Evolutionary conservation across 1,284 basidiomycete species (phyloP).

Genomic region (Boletus sp.): DNA sequence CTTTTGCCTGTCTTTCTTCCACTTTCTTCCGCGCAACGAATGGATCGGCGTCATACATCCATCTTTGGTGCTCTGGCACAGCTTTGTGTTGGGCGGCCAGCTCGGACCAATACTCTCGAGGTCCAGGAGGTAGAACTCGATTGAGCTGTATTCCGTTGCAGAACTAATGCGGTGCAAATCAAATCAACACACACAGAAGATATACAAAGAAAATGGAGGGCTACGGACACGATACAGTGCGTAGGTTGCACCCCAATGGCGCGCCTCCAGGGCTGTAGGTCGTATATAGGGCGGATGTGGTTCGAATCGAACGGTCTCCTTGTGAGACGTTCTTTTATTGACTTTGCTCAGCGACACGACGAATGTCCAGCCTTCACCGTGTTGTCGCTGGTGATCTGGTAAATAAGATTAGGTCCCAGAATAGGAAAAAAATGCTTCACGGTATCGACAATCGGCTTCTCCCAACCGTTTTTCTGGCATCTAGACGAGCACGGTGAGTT

Average conservation of each 20-base stretch:
- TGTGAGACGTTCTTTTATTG: constrained; percentile 67
- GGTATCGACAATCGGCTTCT: constrained; percentile 70
- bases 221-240: constrained; percentile 78
- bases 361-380: constrained; percentile 54
- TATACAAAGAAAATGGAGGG: constrained; percentile 1
- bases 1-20: constrained; percentile 58
- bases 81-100: constrained; percentile 69
- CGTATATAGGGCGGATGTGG: constrained; percentile 66
- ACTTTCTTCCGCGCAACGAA: constrained; percentile 72
- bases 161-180: constrained; percentile 46
- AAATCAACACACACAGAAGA: constrained; percentile 7
- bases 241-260: constrained; percentile 86
- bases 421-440: constrained; percentile 39
- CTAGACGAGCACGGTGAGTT: constrained; percentile 34
- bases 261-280: constrained; percentile 67
- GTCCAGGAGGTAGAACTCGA: constrained; percentile 73
- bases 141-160: constrained; percentile 78
- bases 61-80: constrained; percentile 66
- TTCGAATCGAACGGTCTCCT: constrained; percentile 67
- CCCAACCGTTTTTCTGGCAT: constrained; percentile 86
- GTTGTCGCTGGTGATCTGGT: constrained; percentile 38
- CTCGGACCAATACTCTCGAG: constrained; percentile 81
- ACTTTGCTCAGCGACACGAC: constrained; percentile 58
- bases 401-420: neutral
- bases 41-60: constrained; percentile 86